A percentile compares a stretch with the other conserved stretches of the same genome.
phyloP scores from a whole-genome alignment of 768 basidiomycete genomes.

The Phlegmacium glaucopus region DNA sequence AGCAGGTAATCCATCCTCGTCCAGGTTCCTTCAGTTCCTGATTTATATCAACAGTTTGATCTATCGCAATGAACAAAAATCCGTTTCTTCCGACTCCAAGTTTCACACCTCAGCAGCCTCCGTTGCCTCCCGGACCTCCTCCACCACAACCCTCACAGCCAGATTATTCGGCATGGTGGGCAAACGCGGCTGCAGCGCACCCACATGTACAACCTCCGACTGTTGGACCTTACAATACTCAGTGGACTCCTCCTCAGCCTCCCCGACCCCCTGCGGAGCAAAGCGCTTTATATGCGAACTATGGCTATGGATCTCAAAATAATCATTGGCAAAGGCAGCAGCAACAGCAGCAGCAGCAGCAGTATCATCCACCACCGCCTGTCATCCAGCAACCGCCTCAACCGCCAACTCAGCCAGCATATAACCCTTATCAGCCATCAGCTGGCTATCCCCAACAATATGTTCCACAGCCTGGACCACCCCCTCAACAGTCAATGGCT shows the following conservation, averaged over 20 bases:
- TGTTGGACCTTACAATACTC: conserved; percentile 53
- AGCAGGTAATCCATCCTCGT: background rate
- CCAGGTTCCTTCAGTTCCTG: conserved; percentile 3
- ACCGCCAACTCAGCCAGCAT: conserved; percentile 53
- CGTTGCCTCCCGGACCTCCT: conserved; percentile 77
- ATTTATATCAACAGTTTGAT: background rate
- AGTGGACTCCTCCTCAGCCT: conserved; percentile 64
- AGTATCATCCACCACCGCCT: conserved; percentile 51
- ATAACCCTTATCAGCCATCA: conserved; percentile 75
- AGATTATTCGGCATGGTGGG: conserved; percentile 81
- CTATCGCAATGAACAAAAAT: conserved; percentile 71
- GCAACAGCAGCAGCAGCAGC: conserved; percentile 42
- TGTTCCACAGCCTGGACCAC: conserved; percentile 29
- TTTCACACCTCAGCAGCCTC: conserved; percentile 71
- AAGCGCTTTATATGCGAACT: conserved; percentile 85
- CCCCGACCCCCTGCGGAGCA: conserved; percentile 73
- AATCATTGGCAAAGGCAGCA: conserved; percentile 65
- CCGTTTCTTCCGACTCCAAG: conserved; percentile 70
- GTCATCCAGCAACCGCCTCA: conserved; percentile 50
- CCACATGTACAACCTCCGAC: conserved; percentile 51
- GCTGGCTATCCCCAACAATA: conserved; percentile 65
- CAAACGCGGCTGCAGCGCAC: conserved; percentile 47
- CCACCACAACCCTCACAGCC: conserved; percentile 64
- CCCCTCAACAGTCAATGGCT: conserved; percentile 44
- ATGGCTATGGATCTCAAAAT: conserved; percentile 79